Evolutionary conservation across 2,329 filamentous ascomycete genomes (phyloP).

Genomic region (Alternaria hordeiaustralica): DNA sequence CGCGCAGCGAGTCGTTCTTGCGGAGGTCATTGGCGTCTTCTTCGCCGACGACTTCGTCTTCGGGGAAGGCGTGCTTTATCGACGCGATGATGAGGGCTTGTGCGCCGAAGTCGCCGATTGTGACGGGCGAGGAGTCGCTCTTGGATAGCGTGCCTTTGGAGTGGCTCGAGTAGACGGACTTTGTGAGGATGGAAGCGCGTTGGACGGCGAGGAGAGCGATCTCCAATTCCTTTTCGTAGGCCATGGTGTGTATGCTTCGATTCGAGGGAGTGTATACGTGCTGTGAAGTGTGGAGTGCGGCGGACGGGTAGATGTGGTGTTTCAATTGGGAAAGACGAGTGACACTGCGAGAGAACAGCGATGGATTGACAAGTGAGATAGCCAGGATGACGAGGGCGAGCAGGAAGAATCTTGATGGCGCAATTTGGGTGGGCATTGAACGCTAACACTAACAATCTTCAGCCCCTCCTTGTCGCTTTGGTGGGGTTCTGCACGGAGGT

Average conservation of each 20-base stretch:
- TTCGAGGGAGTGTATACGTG: conserved; percentile 15
- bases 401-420: conserved; percentile 40
- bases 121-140: conserved; percentile 94
- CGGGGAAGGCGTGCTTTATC: conserved; percentile 85
- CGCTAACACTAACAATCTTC: conserved; percentile 25
- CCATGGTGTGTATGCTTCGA: conserved; percentile 42
- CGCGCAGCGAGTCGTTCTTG: conserved; percentile 70
- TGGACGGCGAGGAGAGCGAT: conserved; percentile 89
- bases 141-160: conserved; percentile 95
- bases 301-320: conserved; percentile 37
- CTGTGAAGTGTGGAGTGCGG: conserved; percentile 21
- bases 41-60: conserved; percentile 91
- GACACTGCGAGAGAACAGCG: conserved; percentile 37
- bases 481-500: conserved; percentile 21
- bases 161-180: conserved; percentile 82
- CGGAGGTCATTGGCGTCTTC: conserved; percentile 87
- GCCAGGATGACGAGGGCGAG: conserved; percentile 43
- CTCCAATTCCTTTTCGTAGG: conserved; percentile 78
- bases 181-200: conserved; percentile 77
- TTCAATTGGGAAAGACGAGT: conserved; percentile 40
- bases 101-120: conserved; percentile 96
- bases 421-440: conserved; percentile 29
- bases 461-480: conserved; percentile 20
- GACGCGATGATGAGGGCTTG: conserved; percentile 95
- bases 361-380: conserved; percentile 35